Base-by-base conservation (phyloP, 2,329 filamentous ascomycete species). In the Alternaria longipes region DNA sequence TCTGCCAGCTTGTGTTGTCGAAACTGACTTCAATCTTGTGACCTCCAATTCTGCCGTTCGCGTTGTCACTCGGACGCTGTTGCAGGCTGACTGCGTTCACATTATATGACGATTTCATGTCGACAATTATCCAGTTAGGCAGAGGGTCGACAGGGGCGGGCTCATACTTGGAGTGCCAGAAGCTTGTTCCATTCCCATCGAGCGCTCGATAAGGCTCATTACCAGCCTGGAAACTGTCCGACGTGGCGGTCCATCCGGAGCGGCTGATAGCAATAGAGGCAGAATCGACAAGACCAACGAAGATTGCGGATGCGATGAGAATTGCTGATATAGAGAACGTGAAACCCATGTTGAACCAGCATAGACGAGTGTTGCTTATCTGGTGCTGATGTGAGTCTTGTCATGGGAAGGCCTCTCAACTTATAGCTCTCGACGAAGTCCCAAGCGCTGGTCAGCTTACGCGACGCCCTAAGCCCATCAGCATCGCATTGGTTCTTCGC, bases 1-100 rank as follows among this genome's bases (percentile, higher is more conserved):
- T 55, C 20, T 55, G 56, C 70, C 70, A 79, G 46, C 63, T 75
- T 6, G 60, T 59, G 18, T 69, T 71, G 54, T 79, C 75, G 9
- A 59, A 65, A 45, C 76, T 78, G 36, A 74, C 41, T 53, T 77
- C 66, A 41, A 79, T 70, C 8, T 30, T 69, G 56, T 80, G 75
- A n/a, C 70, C 61, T 16, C 78, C 78, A 49, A 80, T 78, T 24
- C 74, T 76, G 8, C 78, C 77, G 57, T 79, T 79, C 3, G 36
- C 59, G n/a, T 40, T 66, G 22, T 68, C 68, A 54, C 77, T 75
- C 50, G 78, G 76, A 11, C 76, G 72, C 8, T 74, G 78, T 20
- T 71, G 63, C 30, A 78, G 75, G 32, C 62, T 69, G 36, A 80
- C 59, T 24, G 72, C 74, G 50, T 75, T 73, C 28, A 79, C 61